Base-by-base conservation (phyloP, 2,329 filamentous ascomycete genomes). In the Ascomycota sp. region DNA sequence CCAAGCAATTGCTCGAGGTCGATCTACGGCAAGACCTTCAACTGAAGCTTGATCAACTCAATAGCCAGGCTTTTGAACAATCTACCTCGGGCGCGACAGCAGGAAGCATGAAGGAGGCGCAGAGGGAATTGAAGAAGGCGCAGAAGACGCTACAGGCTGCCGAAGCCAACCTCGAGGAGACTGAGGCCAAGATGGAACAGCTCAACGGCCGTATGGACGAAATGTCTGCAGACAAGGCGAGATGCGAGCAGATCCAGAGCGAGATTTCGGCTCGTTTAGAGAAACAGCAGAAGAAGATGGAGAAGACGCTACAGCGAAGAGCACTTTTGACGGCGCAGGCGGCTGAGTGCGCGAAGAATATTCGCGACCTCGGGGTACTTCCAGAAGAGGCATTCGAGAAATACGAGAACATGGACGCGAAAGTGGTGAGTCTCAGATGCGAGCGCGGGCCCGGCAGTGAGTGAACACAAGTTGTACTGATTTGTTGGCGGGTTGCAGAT, bases 361-460 rank as follows among this genome's bases (percentile, higher is more conserved):
- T 98, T 45, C 76, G 86, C 32, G 83, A 92, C 43, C 64, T 98
- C 6, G 89, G 89, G 43, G 84, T 92, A 12, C 64, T 98, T 11
- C 86, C 89, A 0, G 84, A 95, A 40, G 84, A 93, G 46, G 83
- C 86, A 0, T 89, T 92, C 50, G 79, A 79, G 42, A 89, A 84
- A 47, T 98, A 92, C 51, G 73, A 80, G 47, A 76, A 76, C 43
- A 77, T 82, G 52, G 76, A 82, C 43, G 72, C 76, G 24, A 80
- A 84, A 40, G 70, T 66, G 33, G 78, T 86, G 56, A 56, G 67
- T 55, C 6, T 13, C 28, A 30, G 9, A 36, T 13, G 2, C 6
- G 16, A 7, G 6, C 25, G 21, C 9, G 4, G 8, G 8, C 25
- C 26, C 26, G 9, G n/a, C 7, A n/a, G 8, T 21, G 16, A 21